phyloP scores from a whole-genome alignment of 148 eudicot genomes.

The Rhododendron vialii region DNA sequence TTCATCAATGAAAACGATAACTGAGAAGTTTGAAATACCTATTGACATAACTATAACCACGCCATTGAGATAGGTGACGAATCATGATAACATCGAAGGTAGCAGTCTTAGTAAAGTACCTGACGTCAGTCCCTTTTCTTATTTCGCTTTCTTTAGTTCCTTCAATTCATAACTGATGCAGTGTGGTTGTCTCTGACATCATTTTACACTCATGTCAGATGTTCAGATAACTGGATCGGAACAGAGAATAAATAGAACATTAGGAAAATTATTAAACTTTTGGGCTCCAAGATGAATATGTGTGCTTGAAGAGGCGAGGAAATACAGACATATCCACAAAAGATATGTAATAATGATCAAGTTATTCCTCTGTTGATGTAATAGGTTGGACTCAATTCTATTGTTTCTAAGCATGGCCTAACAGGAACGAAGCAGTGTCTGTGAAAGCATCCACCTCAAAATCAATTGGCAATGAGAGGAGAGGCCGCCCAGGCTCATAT shows the following conservation, averaged over 20 bases:
- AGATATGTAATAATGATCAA: neutral
- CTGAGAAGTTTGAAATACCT: neutral
- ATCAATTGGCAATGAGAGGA: no score
- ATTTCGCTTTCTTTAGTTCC: neutral
- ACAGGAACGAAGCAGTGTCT: neutral
- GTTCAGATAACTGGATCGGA: neutral
- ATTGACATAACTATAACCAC: neutral
- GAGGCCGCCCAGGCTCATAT: no score
- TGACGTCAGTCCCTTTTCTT: neutral
- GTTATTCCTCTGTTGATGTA: neutral
- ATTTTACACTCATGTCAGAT: neutral
- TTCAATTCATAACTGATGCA: neutral
- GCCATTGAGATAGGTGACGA: neutral
- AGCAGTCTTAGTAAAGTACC: neutral
- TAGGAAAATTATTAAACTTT: neutral
- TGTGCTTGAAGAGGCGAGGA: neutral
- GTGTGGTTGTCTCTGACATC: neutral
- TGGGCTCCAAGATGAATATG: neutral
- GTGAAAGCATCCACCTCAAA: no score
- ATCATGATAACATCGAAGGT: neutral
- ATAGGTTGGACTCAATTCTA: neutral
- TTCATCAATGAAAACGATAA: neutral
- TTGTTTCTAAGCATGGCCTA: neutral
- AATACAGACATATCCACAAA: neutral
- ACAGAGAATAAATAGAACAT: neutral